Conservation (phyloP, 139 green algal species). For the Chlamydomonas sp. region DNA sequence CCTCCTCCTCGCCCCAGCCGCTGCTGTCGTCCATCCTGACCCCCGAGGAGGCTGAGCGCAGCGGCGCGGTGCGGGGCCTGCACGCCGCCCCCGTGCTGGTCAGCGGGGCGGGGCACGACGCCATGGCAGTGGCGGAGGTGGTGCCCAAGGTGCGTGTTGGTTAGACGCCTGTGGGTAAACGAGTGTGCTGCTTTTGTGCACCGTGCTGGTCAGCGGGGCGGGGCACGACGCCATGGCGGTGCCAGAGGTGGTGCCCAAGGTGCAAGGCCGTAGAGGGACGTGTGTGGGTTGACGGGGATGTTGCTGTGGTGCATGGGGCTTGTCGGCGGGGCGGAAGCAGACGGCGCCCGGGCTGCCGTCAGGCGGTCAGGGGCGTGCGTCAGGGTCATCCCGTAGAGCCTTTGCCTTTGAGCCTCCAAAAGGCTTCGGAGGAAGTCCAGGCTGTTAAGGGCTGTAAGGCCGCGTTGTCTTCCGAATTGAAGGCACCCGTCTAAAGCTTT, state of each 20-base stretch:
- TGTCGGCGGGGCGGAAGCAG: conserved; percentile 78
- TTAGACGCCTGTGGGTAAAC: not conserved
- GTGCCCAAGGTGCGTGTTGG: conserved; percentile 13
- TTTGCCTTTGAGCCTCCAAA: too few species aligned
- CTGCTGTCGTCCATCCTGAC: too few species aligned
- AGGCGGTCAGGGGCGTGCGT: too few species aligned
- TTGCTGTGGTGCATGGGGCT: conserved; percentile 45
- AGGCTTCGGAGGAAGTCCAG: too few species aligned
- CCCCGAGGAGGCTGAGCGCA: not conserved
- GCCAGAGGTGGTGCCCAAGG: conserved; percentile 57
- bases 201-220: conserved; percentile 83
- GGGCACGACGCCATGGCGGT: conserved; percentile 93
- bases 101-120: conserved; percentile 92
- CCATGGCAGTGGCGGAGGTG: conserved; percentile 83
- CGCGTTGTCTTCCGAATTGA: too few species aligned
- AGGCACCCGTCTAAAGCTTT: too few species aligned
- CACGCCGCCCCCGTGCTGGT: conserved; percentile 60
- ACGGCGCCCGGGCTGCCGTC: too few species aligned
- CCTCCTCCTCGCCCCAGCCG: too few species aligned
- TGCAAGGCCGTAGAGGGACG: not conserved
- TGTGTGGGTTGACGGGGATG: not conserved
- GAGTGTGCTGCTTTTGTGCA: not conserved
- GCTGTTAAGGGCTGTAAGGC: too few species aligned
- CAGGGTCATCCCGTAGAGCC: too few species aligned
- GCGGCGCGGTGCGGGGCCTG: too few species aligned